Base-by-base conservation (phyloP, 2,329 filamentous ascomycete species). In the Nothophaeocryptopus gaeumannii region DNA sequence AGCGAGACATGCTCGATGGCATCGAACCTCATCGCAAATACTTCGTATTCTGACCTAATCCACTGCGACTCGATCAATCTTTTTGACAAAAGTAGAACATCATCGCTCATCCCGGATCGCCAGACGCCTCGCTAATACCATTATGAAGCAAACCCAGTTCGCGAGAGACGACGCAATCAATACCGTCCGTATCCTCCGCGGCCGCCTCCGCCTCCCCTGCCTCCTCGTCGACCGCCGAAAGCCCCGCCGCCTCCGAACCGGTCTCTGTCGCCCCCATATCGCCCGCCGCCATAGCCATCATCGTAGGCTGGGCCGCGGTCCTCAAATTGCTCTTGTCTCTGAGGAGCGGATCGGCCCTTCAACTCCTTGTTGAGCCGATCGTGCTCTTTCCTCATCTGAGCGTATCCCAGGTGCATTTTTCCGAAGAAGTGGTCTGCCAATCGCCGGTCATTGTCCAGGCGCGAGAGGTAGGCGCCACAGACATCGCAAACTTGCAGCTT, bases 401-500 rank as follows among this genome's bases (percentile, higher is more conserved):
- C 93, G 68, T 97, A 99, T 0, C 93, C 93, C 50, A 99, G 74
- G 67, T 99, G 93, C 93, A 99, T 99, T 78, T 99, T 99, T 15
- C 93, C 93, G 71, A 96, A 97, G 68, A 99, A 99, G 70, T 99
- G 93, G 68, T 99, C 93, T 14, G 93, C 93, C 66, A 99, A 71
- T 29, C 93, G 81, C 32, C 93, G 82, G 69, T 99, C 93, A 67
- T 99, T 99, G 68, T 99, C 93, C 30, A 99, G 79, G 15, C 93
- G 77, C 55, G 85, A 90, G 33, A 99, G 79, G 69, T 97, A 99
- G 5, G 93, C 93, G 55, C 93, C 93, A 70, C 93, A 99, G 1
- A 97, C 93, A 71, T 99, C 93, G 78, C 93, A 99, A 39, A 99
- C 93, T 70, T 99, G 93, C 35, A 99, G 78, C 70, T 99, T 99